Conservation (phyloP, 805 yeast genomes). For the Ogataea allantospora region DNA sequence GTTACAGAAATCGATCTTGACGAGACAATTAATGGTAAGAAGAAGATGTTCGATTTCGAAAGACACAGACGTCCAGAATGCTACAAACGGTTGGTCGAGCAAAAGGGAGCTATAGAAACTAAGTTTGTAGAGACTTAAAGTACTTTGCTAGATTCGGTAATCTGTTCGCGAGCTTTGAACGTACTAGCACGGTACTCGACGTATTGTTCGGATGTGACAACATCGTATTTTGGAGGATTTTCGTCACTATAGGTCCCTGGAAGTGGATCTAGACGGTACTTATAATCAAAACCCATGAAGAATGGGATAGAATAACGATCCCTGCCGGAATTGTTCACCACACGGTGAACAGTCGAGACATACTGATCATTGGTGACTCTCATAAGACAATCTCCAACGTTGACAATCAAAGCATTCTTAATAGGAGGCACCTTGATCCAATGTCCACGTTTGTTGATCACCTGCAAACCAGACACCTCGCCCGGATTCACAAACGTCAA, state of each 20-base stretch:
- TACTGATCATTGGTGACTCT: conserved; percentile 36
- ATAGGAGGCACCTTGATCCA: conserved; percentile 36
- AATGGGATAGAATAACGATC: conserved; percentile 29
- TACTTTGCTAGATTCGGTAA: no score
- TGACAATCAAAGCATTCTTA: conserved; percentile 35
- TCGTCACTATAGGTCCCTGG: conserved; percentile 22
- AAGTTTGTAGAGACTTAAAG: conserved; percentile 31
- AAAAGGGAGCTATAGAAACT: conserved; percentile 26
- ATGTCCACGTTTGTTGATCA: conserved; percentile 33
- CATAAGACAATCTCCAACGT: conserved; percentile 37
- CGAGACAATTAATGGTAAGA: conserved; percentile 35
- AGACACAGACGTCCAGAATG: conserved; percentile 39
- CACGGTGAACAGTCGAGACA: conserved; percentile 38
- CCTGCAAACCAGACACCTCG: conserved; percentile 35
- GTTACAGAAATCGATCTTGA: conserved; percentile 37
- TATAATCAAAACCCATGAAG: conserved; percentile 24
- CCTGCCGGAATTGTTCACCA: conserved; percentile 28
- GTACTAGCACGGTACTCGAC: no score
- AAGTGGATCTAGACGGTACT: conserved; percentile 22
- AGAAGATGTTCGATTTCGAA: conserved; percentile 38
- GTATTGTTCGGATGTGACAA: conserved; percentile 19
- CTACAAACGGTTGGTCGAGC: conserved; percentile 28
- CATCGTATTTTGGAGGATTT: conserved; percentile 15
- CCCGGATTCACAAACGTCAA: conserved; percentile 34
- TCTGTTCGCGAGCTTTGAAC: no score